phyloP scores from a whole-genome alignment of 139 green algal species.

The Coelastrella sp. region DNA sequence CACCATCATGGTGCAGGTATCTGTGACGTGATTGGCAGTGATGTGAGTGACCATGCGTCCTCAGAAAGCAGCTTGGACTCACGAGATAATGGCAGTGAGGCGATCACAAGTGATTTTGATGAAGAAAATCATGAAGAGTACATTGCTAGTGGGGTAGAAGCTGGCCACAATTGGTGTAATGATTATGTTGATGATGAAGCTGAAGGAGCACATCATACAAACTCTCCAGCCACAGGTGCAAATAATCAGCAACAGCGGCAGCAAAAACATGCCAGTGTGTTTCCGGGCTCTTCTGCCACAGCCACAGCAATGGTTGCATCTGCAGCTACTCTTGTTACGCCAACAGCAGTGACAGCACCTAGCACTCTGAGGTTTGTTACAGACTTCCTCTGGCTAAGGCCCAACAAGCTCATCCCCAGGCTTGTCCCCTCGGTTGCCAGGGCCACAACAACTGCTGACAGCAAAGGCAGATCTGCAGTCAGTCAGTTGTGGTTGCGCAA shows the following conservation, averaged over 20 bases:
- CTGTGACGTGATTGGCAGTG: no score
- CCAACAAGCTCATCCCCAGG: slow-evolving; percentile 21
- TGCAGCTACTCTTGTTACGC: background rate
- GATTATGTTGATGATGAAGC: background rate
- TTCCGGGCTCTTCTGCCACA: background rate
- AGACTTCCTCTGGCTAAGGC: slow-evolving; percentile 24
- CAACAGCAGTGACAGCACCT: background rate
- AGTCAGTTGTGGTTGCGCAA: slow-evolving; percentile 23
- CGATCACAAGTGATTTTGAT: no score
- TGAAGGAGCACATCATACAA: background rate
- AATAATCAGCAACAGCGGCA: background rate
- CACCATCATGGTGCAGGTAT: no score
- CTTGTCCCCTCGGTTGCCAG: background rate
- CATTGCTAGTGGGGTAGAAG: no score
- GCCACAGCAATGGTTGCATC: background rate
- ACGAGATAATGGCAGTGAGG: no score
- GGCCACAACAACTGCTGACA: background rate
- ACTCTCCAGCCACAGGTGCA: background rate
- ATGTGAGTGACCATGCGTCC: no score
- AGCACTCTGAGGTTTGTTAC: background rate
- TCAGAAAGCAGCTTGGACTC: no score
- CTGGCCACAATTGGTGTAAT: background rate
- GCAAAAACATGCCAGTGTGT: background rate
- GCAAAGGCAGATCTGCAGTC: background rate
- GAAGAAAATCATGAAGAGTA: no score